Conservation (phyloP, 1,284 basidiomycete genomes). For the Agroathelia rolfsii region DNA sequence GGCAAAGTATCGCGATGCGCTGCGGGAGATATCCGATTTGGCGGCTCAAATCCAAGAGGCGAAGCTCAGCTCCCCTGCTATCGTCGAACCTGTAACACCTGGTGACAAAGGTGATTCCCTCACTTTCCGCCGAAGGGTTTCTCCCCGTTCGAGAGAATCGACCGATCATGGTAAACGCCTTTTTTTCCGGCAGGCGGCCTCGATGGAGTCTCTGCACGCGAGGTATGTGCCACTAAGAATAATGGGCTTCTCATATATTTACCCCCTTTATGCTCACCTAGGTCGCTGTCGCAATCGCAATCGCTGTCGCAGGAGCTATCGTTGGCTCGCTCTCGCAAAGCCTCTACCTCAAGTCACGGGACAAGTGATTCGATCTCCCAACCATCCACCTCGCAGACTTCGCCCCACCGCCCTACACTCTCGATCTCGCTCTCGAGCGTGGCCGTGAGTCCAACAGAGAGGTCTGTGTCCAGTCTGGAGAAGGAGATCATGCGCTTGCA, state of each 20-base stretch:
- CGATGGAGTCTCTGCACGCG: conserved; percentile 73
- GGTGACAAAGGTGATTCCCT: conserved; percentile 30
- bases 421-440: conserved; percentile 44
- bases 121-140: conserved; percentile 42
- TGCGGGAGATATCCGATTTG: conserved; percentile 81
- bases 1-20: conserved; percentile 79
- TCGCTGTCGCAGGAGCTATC: conserved; percentile 95
- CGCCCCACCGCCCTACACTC: conserved; percentile 52
- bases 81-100: conserved; percentile 42
- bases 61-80: conserved; percentile 42
- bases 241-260: conserved; percentile 5
- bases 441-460: conserved; percentile 36
- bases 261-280: conserved; percentile 18
- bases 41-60: conserved; percentile 76
- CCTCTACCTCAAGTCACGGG: conserved; percentile 63
- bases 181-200: conserved; percentile 82
- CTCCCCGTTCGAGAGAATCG: conserved; percentile 36
- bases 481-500: conserved; percentile 88
- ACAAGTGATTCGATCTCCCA: conserved; percentile 48
- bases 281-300: conserved; percentile 80
- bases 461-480: conserved; percentile 77
- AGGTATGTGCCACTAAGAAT: conserved; percentile 35
- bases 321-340: conserved; percentile 78
- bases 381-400: conserved; percentile 34
- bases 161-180: conserved; percentile 46